Base-by-base conservation (phyloP, 1,139 yeast genomes). In the Pneumocystis sp. region DNA sequence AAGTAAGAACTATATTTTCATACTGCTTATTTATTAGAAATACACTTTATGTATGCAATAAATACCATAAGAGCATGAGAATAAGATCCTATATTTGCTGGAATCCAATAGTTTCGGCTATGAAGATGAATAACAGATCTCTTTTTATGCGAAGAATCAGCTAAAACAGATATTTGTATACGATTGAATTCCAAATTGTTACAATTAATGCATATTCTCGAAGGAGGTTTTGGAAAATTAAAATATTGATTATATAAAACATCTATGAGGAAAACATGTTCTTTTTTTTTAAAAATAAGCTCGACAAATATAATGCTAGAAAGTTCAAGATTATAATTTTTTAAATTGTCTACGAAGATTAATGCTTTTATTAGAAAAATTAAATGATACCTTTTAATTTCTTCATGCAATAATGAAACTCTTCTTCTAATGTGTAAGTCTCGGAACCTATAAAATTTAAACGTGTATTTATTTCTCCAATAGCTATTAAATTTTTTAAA, bases 61-160 rank as follows among this genome's bases (percentile, higher is more conserved):
- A 25, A 50, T 50, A 50, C 57, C 12, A 83, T 77, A 15, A 85
- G 82, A 0, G 93, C 83, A 74, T 93, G 98, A 0, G 98, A 91
- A 73, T 93, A 93, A 0, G 98, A 98, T 0, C 98, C 98, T 66
- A 93, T 93, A 71, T 93, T 93, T 62, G 96, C 95, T 0, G 98
- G 98, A 0, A 97, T 97, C 98, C 98, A 93, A 74, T 86, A 90
- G 39, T 96, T 89, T 66, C 93, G 80, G 0, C 97, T 89, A 71
- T 93, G 89, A 3, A 93, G 89, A 73, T 93, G 97, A 34, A 93
- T 77, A 0, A 97, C 97, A 59, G 77, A 77, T 70, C 84, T 84
- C n/a, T 25, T 59, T 10, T 25, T 50, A 31, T 61, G 44, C 45
- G 59, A 25, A n/a, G 39, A 42, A 42, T 63, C 44, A 1, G 63